Evolutionary conservation across 345 rosid genomes (phyloP).

Genomic region (Acer yangbiense): DNA sequence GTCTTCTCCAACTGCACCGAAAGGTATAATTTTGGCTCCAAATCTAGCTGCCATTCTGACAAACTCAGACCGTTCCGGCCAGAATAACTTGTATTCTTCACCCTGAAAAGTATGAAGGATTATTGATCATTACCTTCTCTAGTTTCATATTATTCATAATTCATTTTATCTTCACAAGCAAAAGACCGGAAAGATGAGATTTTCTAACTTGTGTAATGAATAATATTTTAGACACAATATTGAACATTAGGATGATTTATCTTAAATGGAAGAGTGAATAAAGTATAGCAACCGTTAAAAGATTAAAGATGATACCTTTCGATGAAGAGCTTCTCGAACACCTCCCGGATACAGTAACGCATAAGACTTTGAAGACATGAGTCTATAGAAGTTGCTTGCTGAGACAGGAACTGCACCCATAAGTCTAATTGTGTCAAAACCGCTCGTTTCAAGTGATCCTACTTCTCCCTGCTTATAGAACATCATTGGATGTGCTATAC

Average conservation of each 20-base stretch:
- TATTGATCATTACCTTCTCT: neutral
- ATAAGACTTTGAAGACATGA: constrained; percentile 65
- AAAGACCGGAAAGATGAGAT: neutral
- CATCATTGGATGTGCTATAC: constrained; percentile 49
- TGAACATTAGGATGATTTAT: neutral
- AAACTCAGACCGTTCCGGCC: constrained; percentile 81
- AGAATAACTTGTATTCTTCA: constrained; percentile 71
- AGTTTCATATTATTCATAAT: neutral
- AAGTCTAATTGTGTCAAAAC: constrained; percentile 40
- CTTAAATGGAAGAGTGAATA: neutral
- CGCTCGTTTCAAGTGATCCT: constrained; percentile 14
- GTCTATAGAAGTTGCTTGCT: constrained; percentile 55
- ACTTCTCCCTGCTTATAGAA: constrained; percentile 29
- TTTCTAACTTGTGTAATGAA: neutral
- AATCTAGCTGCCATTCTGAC: constrained; percentile 82
- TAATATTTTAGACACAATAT: no score
- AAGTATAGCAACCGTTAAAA: neutral
- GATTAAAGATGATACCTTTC: constrained; percentile 39
- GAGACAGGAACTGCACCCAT: constrained; percentile 77
- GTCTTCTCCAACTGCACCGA: constrained; percentile 79
- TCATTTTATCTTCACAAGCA: neutral
- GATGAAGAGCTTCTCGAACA: constrained; percentile 69
- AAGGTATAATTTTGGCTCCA: constrained; percentile 80
- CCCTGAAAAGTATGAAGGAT: constrained; percentile 42
- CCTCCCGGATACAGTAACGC: constrained; percentile 77